Percentiles rank a stretch among this genome's conserved stretches.
Conservation (phyloP, 371 early-diverging fungal species). For the Mucor racemosus region DNA sequence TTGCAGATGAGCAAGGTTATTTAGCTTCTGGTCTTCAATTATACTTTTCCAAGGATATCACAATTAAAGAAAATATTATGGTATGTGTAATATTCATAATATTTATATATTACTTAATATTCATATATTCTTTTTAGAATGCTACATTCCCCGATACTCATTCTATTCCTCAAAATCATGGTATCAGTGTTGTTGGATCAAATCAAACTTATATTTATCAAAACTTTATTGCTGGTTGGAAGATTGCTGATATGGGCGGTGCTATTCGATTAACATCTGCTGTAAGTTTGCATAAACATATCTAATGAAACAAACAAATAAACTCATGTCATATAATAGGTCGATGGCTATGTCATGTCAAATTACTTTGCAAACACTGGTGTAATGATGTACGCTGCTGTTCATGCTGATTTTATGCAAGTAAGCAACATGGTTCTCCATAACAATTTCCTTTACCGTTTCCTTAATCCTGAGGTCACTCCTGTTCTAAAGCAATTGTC, state of each 20-base stretch:
- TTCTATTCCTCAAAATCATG: constrained; percentile 45
- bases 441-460: constrained; percentile 47
- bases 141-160: constrained; percentile 44
- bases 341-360: constrained; percentile 46
- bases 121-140: constrained; percentile 29
- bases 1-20: constrained; percentile 43
- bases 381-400: constrained; percentile 48
- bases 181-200: constrained; percentile 39
- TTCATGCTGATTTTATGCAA: constrained; percentile 44
- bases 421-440: constrained; percentile 46
- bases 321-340: constrained; percentile 13
- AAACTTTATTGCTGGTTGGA: constrained; percentile 54
- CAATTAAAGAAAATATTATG: constrained; percentile 46
- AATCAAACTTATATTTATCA: constrained; percentile 50
- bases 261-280: constrained; percentile 50
- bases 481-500: constrained; percentile 22
- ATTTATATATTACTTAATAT: not conserved
- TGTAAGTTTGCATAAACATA: constrained; percentile 18
- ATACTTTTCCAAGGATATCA: constrained; percentile 39
- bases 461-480: constrained; percentile 28
- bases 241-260: constrained; percentile 49
- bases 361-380: constrained; percentile 52
- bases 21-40: constrained; percentile 49
- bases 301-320: too few relatives aligned
- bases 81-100: constrained; percentile 16